Conservation (phyloP, 371 early-diverging fungal species). For the Sporodiniella umbellata region DNA sequence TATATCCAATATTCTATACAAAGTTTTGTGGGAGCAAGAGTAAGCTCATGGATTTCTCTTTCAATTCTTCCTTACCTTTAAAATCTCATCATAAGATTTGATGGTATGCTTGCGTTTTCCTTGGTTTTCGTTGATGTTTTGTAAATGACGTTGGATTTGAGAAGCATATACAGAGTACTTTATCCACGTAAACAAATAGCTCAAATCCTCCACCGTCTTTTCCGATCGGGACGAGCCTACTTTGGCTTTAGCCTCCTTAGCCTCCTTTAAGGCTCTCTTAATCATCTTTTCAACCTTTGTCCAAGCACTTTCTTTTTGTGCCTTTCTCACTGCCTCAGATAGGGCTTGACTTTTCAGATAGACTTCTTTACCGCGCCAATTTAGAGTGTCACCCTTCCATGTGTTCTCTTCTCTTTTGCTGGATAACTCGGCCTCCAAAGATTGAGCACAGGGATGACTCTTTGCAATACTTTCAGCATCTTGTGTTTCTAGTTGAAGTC, state of each 20-base stretch:
- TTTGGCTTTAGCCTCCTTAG: constrained; percentile 63
- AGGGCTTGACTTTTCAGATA: constrained; percentile 37
- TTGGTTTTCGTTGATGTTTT: constrained; percentile 38
- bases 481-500: constrained; percentile 50
- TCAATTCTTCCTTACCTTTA: constrained; percentile 48
- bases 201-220: constrained; percentile 56
- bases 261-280: constrained; percentile 61
- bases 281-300: constrained; percentile 61
- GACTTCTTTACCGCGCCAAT: constrained; percentile 45
- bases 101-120: constrained; percentile 60
- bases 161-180: constrained; percentile 49
- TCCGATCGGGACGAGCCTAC: constrained; percentile 72
- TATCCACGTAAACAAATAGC: constrained; percentile 54
- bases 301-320: constrained; percentile 44
- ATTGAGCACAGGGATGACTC: neutral
- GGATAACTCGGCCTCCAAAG: constrained; percentile 15
- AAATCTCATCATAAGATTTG: constrained; percentile 60
- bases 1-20: constrained; percentile 48
- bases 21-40: neutral
- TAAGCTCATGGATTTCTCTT: neutral
- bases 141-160: constrained; percentile 57
- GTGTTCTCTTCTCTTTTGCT: constrained; percentile 32
- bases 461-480: constrained; percentile 50
- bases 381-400: constrained; percentile 7
- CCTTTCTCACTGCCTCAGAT: constrained; percentile 37